Percentiles rank a stretch among this genome's conserved stretches.
phyloP scores from a whole-genome alignment of 805 yeast species.

The Candida yuanshanica region DNA sequence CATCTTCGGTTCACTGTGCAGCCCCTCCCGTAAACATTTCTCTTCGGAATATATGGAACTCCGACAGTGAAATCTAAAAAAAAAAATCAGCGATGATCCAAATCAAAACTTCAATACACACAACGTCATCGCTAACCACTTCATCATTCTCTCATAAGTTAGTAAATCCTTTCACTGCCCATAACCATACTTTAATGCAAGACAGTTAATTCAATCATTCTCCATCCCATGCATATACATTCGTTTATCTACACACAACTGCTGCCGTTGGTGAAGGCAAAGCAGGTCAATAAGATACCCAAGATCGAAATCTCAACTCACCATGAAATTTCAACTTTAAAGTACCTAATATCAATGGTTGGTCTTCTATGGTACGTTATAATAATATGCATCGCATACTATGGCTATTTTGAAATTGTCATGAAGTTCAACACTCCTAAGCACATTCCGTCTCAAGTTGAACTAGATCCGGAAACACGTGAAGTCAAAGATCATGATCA shows the following conservation, averaged over 20 bases:
- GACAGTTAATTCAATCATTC: no score
- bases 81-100: no score
- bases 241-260: neutral
- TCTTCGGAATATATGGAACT: no score
- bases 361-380: constrained; percentile 23
- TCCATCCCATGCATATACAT: neutral
- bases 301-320: neutral
- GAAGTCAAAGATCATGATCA: constrained; percentile 24
- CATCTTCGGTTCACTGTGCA: no score
- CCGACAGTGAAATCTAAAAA: no score
- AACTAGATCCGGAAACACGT: constrained; percentile 2
- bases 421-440: constrained; percentile 17
- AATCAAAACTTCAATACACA: no score
- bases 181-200: no score
- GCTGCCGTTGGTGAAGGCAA: neutral
- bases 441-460: constrained; percentile 7
- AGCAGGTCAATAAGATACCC: neutral
- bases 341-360: constrained; percentile 8
- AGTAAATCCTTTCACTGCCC: no score
- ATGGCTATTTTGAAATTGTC: constrained; percentile 21
- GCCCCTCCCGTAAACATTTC: no score
- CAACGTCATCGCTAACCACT: no score
- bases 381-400: constrained; percentile 14
- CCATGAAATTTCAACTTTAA: neutral
- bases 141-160: no score